Conservation (phyloP, 2,329 filamentous ascomycete species). For the Fusarium compactum region DNA sequence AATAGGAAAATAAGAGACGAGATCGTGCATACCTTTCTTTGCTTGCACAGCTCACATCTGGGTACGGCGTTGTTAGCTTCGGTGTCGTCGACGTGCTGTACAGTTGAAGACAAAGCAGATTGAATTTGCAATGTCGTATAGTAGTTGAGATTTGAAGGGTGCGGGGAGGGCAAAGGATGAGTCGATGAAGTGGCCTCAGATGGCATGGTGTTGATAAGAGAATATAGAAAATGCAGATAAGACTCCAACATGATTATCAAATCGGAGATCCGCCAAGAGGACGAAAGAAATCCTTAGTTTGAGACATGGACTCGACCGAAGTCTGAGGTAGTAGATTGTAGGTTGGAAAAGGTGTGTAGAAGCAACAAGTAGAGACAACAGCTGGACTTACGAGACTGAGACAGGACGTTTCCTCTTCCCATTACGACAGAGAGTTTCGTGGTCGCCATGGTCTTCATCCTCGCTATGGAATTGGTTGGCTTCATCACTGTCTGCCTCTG, state of each 20-base stretch:
- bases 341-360: constrained; percentile 22
- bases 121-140: constrained; percentile 26
- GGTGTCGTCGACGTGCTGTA: constrained; percentile 28
- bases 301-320: constrained; percentile 16
- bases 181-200: constrained; percentile 31
- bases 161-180: constrained; percentile 33
- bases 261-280: constrained; percentile 17
- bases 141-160: constrained; percentile 23
- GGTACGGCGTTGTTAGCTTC: constrained; percentile 54
- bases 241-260: constrained; percentile 37
- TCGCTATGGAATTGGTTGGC: constrained; percentile 49
- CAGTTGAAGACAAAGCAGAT: constrained; percentile 29
- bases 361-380: constrained; percentile 18
- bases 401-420: constrained; percentile 71
- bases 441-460: constrained; percentile 62
- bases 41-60: constrained; percentile 83
- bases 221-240: constrained; percentile 39
- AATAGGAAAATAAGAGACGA: not conserved
- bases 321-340: constrained; percentile 10
- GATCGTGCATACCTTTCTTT: constrained; percentile 72
- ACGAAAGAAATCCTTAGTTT: constrained; percentile 5
- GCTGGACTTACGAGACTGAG: constrained; percentile 66
- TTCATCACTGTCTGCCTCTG: constrained; percentile 63
- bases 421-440: constrained; percentile 50
- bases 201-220: constrained; percentile 38